Base-by-base conservation (phyloP, 2,329 filamentous ascomycete species). In the Pseudocercospora fuligena region DNA sequence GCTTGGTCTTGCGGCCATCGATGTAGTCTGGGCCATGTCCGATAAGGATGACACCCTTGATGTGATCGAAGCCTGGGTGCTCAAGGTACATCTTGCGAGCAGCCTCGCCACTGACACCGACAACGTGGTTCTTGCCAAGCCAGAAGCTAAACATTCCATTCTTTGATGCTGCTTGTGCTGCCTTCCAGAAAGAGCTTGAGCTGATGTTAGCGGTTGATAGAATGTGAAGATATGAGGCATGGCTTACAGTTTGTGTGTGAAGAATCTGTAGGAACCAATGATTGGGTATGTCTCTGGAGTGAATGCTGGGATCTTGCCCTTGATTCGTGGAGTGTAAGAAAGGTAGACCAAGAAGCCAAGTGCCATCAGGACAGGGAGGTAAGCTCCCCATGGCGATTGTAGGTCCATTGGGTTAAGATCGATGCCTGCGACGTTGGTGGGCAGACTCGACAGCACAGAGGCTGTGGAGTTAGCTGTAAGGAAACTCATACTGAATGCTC, bases 141-240 rank as follows among this genome's bases (percentile, higher is more conserved):
- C 66, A 66, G 51, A 69, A 69, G 57, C 64, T 66, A 57, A 69
- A 69, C 29, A 66, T 65, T 19, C 66, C 66, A n/a, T 56, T 63
- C 51, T 60, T 62, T 8, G 66, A 68, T 36, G 58, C 53, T 14
- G 43, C 40, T 19, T 51, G 43, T 40, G 21, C 43, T 27, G 27
- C 47, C 57, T 60, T 63, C 63, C 63, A 68, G 33, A 66, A 66
- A 33, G 51, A 56, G 51, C 51, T 56, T 31, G 51, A 43, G 40
- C 2, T 19, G 25, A 56, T 9, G 8, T 56, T 25, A 51, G 25
- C 16, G 23, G 27, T 8, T 31, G 5, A n/a, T n/a, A 27, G 1
- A 0, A 14, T 8, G 51, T 56, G 12, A 56, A 5, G 16, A 11
- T n/a, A n/a, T 56, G 16, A 27, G 51, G 16, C 4, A 16, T 29